phyloP scores from a whole-genome alignment of 805 yeast genomes.

The Metschnikowia cubensis region DNA sequence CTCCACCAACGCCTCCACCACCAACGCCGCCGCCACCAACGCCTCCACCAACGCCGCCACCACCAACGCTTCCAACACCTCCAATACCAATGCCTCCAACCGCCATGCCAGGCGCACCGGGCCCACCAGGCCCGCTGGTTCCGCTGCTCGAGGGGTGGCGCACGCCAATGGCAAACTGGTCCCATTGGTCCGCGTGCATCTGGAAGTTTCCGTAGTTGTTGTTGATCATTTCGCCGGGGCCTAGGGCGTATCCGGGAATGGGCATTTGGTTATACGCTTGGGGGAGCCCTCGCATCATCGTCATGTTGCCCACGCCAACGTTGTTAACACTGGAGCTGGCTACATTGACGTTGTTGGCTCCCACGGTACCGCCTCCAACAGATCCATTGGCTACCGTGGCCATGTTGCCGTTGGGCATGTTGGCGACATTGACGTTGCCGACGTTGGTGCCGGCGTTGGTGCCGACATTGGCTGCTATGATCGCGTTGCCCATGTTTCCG shows the following conservation, averaged over 20 bases:
- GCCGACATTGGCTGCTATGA: neutral
- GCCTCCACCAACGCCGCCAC: too few species aligned
- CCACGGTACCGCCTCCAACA: neutral
- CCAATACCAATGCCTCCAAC: neutral
- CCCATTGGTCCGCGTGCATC: conserved; percentile 16
- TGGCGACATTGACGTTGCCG: neutral
- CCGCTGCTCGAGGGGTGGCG: conserved; percentile 1
- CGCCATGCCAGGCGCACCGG: neutral
- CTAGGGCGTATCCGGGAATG: conserved; percentile 9
- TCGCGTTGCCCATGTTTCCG: neutral
- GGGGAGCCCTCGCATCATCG: conserved; percentile 3
- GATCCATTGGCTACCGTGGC: too few species aligned
- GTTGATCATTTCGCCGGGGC: conserved; percentile 7
- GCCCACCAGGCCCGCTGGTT: neutral
- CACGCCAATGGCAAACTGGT: conserved; percentile 10
- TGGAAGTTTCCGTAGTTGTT: conserved; percentile 10
- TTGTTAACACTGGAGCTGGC: neutral
- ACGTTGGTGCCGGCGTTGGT: neutral
- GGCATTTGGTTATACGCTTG: conserved; percentile 10
- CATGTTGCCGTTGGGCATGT: too few species aligned
- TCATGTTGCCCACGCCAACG: neutral
- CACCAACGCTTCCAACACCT: too few species aligned
- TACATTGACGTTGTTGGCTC: neutral
- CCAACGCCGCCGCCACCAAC: too few species aligned
- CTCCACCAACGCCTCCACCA: too few species aligned